phyloP scores from a whole-genome alignment of 2,329 filamentous ascomycete species.

The Fusarium sp. region DNA sequence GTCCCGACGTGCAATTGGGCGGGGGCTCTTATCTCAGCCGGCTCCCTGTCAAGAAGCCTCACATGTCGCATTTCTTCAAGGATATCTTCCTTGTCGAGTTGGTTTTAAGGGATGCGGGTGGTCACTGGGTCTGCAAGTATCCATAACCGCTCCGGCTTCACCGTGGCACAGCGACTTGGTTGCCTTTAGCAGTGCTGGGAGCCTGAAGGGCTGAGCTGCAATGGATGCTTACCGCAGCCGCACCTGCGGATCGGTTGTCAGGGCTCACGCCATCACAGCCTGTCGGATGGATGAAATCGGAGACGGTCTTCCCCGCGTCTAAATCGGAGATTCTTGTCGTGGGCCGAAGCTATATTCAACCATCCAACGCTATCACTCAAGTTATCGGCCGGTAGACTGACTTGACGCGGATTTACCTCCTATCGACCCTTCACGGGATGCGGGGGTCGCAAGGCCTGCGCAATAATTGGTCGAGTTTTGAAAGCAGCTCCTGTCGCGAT shows the following conservation, averaged over 20 bases:
- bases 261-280: slow-evolving; percentile 3
- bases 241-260: background rate
- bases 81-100: slow-evolving; percentile 3
- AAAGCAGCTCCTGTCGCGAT: slow-evolving; percentile 10
- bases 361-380: slow-evolving; percentile 2
- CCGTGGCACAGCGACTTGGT: slow-evolving; percentile 15
- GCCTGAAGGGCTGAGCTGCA: slow-evolving; percentile 5
- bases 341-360: slow-evolving; percentile 14
- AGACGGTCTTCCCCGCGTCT: background rate
- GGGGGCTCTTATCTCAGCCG: slow-evolving; percentile 20
- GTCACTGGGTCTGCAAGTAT: slow-evolving; percentile 10
- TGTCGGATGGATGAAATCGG: background rate
- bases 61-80: slow-evolving; percentile 17
- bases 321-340: slow-evolving; percentile 6
- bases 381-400: background rate
- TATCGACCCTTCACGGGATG: slow-evolving; percentile 1
- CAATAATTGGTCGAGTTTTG: background rate
- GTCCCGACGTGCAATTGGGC: slow-evolving; percentile 21
- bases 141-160: background rate
- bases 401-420: background rate
- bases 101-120: slow-evolving; percentile 7
- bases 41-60: slow-evolving; percentile 5
- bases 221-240: slow-evolving; percentile 21
- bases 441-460: slow-evolving; percentile 9
- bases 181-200: background rate